Conservation (phyloP, 2,329 filamentous ascomycete species). For the Aspergillus thermomutatus region DNA sequence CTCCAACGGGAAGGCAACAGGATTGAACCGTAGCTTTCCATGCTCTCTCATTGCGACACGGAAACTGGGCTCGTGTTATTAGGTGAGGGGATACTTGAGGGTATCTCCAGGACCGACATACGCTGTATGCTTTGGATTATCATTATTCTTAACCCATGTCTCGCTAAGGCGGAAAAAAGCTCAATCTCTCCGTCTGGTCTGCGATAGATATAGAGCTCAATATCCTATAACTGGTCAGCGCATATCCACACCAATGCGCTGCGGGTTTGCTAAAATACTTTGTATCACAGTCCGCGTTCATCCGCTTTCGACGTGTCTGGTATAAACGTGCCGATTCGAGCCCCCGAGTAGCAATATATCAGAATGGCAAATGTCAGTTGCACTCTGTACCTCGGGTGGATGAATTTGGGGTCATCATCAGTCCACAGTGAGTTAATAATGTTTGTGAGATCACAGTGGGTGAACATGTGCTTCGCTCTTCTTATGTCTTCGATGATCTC, state of each 20-base stretch:
- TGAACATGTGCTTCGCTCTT: too few species aligned
- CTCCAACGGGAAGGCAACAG: constrained; percentile 3
- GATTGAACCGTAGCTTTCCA: constrained; percentile 8
- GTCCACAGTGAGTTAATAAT: too few species aligned
- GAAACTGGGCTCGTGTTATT: constrained; percentile 4
- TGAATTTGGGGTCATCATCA: too few species aligned
- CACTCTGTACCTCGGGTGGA: too few species aligned
- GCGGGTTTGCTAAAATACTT: constrained; percentile 8
- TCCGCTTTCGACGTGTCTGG: constrained; percentile 10
- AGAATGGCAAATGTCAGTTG: too few species aligned
- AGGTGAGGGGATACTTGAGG: background rate
- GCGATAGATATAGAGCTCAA: constrained; percentile 11
- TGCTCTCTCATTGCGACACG: constrained; percentile 9
- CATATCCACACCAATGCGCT: background rate
- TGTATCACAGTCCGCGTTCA: constrained; percentile 6
- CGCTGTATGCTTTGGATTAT: constrained; percentile 1
- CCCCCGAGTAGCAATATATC: background rate
- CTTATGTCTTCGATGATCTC: too few species aligned
- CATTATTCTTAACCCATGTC: constrained; percentile 11
- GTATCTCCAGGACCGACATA: background rate
- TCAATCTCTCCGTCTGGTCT: constrained; percentile 8
- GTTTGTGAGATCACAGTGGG: too few species aligned
- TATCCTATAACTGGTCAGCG: constrained; percentile 8
- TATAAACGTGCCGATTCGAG: constrained; percentile 12
- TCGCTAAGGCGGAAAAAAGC: constrained; percentile 10